Evolutionary conservation across 192 early-diverging fungal species (phyloP), one percentile per base, ranked within the genome.

Genomic region (Thamnidium elegans): DNA sequence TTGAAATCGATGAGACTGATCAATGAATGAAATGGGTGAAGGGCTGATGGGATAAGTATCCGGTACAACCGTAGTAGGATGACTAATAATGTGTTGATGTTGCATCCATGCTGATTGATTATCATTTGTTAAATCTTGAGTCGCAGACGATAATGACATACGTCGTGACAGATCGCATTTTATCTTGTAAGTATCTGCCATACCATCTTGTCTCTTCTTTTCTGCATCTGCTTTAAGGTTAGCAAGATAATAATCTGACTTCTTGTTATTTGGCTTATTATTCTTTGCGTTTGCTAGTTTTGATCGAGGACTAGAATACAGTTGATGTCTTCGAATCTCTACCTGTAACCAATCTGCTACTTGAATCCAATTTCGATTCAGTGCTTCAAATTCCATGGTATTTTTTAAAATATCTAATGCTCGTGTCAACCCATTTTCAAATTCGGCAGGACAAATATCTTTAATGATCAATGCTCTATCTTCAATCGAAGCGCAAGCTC

Each of bases 301-400:
- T 13, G 51, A 51, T 6, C 19, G 50, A 36, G 19, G 50, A 39
- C 21, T 45, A 20, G 55, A 11, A 42, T 67, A 44, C n/a, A 73
- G 54, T 17, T 53, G 43, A 32, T 73, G 71, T 15, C 66, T 60
- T 50, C 42, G 59, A 20, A 73, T 58, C 26, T 73, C 71, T 36
- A 51, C 42, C 34, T 76, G 58, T 17, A 76, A 43, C 61, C 65
- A 76, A 30, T 70, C 56, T 30, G 65, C 66, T 11, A 71, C 47
- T 60, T 76, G 58, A 44, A 67, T 52, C 34, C 56, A 71, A 36
- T 67, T 71, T 19, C 62, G 66, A 50, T 34, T 58, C 13, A 51
- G 13, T 14, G 47, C 48, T 34, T 62, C 45, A 26, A 46, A 55
- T 45, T 76, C 74, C 11, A 30, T 47, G 17, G 74, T 71, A 3